A percentile compares a stretch with the other conserved stretches of the same genome.
Conservation (phyloP, 2,329 filamentous ascomycete species). For the Aquanectria penicillioides region DNA sequence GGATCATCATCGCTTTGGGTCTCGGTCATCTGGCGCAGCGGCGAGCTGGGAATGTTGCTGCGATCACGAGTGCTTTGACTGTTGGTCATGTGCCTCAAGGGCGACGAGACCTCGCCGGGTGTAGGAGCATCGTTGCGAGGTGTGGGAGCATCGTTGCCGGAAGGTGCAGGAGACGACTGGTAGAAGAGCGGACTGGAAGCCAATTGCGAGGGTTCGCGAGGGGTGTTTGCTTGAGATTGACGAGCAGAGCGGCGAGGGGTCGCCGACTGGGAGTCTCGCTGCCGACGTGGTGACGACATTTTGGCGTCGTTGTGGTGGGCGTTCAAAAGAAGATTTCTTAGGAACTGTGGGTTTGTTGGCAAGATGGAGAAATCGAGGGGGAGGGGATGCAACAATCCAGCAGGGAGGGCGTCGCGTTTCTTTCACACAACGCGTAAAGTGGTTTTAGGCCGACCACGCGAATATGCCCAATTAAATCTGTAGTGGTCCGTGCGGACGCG, state of each 20-base stretch:
- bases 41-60: slow-evolving; percentile 64
- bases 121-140: slow-evolving; percentile 46
- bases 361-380: slow-evolving; percentile 40
- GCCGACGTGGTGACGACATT: slow-evolving; percentile 58
- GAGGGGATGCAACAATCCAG: slow-evolving; percentile 32
- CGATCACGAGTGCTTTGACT: slow-evolving; percentile 59
- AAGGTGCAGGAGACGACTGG: slow-evolving; percentile 58
- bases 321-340: slow-evolving; percentile 23
- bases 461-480: slow-evolving; percentile 20
- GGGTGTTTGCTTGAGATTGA: slow-evolving; percentile 54
- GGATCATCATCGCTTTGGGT: slow-evolving; percentile 63
- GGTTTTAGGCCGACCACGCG: slow-evolving; percentile 37
- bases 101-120: slow-evolving; percentile 59
- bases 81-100: slow-evolving; percentile 66
- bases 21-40: slow-evolving; percentile 67
- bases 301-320: slow-evolving; percentile 25
- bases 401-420: slow-evolving; percentile 40
- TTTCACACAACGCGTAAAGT: slow-evolving; percentile 53
- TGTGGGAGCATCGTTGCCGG: slow-evolving; percentile 40
- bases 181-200: slow-evolving; percentile 87
- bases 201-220: slow-evolving; percentile 60
- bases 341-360: slow-evolving; percentile 35
- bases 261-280: slow-evolving; percentile 60
- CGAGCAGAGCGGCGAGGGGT: slow-evolving; percentile 55
- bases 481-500: slow-evolving; percentile 41